Conservation (phyloP, 768 basidiomycete genomes). For the Boletus tylopilopsis region DNA sequence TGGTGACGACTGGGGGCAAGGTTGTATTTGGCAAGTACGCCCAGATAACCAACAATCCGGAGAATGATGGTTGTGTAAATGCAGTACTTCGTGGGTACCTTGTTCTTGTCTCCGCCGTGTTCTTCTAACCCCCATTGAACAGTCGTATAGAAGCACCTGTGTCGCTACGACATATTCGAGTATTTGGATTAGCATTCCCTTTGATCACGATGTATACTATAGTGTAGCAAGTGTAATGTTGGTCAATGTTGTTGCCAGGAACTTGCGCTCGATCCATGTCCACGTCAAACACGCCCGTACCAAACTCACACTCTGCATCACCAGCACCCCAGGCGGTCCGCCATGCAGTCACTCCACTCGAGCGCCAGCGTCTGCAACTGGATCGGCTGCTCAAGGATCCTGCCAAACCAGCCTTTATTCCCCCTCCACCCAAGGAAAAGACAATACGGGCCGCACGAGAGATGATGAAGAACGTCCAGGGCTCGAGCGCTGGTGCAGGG, state of each 20-base stretch:
- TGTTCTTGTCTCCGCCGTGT: background rate
- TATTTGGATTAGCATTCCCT: background rate
- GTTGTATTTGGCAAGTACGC: constrained; percentile 93
- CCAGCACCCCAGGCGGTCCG: constrained; percentile 31
- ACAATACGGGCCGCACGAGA: constrained; percentile 77
- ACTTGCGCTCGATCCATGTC: constrained; percentile 25
- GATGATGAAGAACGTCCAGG: constrained; percentile 99
- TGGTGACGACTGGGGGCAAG: constrained; percentile 97
- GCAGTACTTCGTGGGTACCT: constrained; percentile 76
- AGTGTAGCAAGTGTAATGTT: constrained; percentile 14
- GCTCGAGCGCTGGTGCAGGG: constrained; percentile 95
- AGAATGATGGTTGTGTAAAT: constrained; percentile 96
- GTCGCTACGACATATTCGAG: background rate
- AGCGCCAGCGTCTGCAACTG: constrained; percentile 62
- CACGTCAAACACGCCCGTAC: constrained; percentile 26
- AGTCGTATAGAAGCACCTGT: constrained; percentile 25
- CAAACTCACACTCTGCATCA: constrained; percentile 29
- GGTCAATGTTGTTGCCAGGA: constrained; percentile 16
- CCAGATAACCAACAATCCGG: constrained; percentile 91
- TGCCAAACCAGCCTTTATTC: constrained; percentile 73
- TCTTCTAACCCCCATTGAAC: constrained; percentile 4
- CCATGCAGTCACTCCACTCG: constrained; percentile 50
- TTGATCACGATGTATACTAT: constrained; percentile 3
- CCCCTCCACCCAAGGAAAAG: constrained; percentile 80
- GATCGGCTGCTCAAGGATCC: constrained; percentile 91